These are phyloP conservation scores for Crucihimalaya himalaica DNA, from an alignment of 345 rosid genomes.

Conservation along the genomic window DNA sequence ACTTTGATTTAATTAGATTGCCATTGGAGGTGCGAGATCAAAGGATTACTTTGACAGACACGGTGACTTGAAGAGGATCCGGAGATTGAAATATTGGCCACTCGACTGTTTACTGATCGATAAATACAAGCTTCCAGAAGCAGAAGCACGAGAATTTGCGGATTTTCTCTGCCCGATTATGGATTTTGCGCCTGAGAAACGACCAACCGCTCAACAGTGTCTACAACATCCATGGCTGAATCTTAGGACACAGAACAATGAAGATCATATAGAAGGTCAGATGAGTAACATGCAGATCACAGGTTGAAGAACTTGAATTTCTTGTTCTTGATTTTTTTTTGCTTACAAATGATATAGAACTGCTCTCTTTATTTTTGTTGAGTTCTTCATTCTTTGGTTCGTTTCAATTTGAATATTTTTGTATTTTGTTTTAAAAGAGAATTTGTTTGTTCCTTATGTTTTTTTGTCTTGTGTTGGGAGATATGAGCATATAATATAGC, in stretches of 20 bases:
- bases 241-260: slow-evolving; percentile 33
- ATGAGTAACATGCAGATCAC: slow-evolving; percentile 34
- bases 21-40: slow-evolving; percentile 80
- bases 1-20: slow-evolving; percentile 55
- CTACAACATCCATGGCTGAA: slow-evolving; percentile 92
- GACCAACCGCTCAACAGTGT: slow-evolving; percentile 89
- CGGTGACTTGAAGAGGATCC: slow-evolving; percentile 93
- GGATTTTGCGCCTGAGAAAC: slow-evolving; percentile 91
- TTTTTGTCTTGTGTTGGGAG: background rate
- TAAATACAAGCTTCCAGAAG: slow-evolving; percentile 66
- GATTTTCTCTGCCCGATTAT: slow-evolving; percentile 76
- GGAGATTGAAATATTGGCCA: slow-evolving; percentile 83
- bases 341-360: slow-evolving; percentile 23
- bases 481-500: background rate
- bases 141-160: slow-evolving; percentile 69
- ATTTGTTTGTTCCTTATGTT: background rate
- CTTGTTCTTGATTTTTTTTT: slow-evolving; percentile 1
- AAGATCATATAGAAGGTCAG: slow-evolving; percentile 19
- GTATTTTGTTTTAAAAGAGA: background rate
- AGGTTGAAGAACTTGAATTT: slow-evolving; percentile 11
- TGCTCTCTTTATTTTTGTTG: background rate
- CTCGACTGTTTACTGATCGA: slow-evolving; percentile 75
- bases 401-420: slow-evolving; percentile 18
- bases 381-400: slow-evolving; percentile 15
- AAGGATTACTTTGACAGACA: slow-evolving; percentile 92